phyloP scores from a whole-genome alignment of 352 stramenopile species.

The Blastocystis sp. region DNA sequence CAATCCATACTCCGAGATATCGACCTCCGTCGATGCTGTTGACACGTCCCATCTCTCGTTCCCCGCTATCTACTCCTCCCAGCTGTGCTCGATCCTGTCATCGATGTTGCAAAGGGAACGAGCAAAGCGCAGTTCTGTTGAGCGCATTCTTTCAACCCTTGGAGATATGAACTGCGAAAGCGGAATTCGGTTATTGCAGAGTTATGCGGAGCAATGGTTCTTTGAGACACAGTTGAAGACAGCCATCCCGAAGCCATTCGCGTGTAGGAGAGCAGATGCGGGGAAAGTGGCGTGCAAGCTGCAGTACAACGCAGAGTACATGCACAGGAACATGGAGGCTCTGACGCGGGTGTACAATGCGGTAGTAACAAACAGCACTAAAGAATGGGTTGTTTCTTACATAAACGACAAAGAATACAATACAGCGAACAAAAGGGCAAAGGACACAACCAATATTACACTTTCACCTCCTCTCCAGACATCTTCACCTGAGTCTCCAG shows the following conservation, averaged over 20 bases:
- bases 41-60: not conserved
- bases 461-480: no score
- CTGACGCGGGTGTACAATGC: not conserved
- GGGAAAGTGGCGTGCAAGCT: not conserved
- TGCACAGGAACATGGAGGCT: constrained; percentile 8
- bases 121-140: not conserved
- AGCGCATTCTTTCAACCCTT: not conserved
- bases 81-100: not conserved
- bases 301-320: constrained; percentile 9
- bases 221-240: not conserved
- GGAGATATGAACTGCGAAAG: no score
- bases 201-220: not conserved
- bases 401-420: no score
- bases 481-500: no score
- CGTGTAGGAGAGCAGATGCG: not conserved
- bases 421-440: no score
- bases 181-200: not conserved
- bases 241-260: not conserved
- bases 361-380: not conserved
- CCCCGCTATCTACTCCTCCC: not conserved
- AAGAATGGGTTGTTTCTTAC: not conserved
- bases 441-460: no score
- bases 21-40: not conserved
- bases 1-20: not conserved
- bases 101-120: not conserved